A percentile compares a stretch with the other conserved stretches of the same genome.
phyloP scores from a whole-genome alignment of 768 basidiomycete species.

The Suillus variegatus region DNA sequence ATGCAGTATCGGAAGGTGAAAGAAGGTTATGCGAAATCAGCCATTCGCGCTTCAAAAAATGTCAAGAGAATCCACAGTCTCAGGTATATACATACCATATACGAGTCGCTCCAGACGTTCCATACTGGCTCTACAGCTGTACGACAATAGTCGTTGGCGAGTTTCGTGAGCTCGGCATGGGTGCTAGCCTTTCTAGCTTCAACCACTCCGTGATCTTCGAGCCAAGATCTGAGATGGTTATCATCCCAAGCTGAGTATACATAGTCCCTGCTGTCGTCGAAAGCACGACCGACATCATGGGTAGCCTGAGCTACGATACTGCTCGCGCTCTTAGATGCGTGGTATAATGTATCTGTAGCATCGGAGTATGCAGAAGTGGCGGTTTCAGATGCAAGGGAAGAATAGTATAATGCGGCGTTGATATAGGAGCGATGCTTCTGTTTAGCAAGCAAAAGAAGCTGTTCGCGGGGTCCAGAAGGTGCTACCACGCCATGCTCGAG shows the following conservation, averaged over 20 bases:
- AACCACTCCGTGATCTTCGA: slow-evolving; percentile 73
- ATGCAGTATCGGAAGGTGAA: slow-evolving; percentile 53
- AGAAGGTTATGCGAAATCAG: slow-evolving; percentile 77
- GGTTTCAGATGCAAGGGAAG: slow-evolving; percentile 47
- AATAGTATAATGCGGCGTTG: slow-evolving; percentile 58
- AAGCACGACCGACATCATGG: slow-evolving; percentile 43
- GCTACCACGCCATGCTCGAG: slow-evolving; percentile 86
- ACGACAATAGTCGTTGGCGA: slow-evolving; percentile 72
- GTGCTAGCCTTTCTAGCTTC: slow-evolving; percentile 56
- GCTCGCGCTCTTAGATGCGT: slow-evolving; percentile 41
- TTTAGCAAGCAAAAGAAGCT: slow-evolving; percentile 78
- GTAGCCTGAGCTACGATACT: slow-evolving; percentile 55
- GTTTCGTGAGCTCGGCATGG: slow-evolving; percentile 63
- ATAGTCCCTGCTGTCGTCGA: slow-evolving; percentile 84
- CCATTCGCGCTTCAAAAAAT: slow-evolving; percentile 67
- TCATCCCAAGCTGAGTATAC: slow-evolving; percentile 91
- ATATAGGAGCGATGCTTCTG: slow-evolving; percentile 63
- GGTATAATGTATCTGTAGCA: slow-evolving; percentile 36
- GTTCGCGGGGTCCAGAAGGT: slow-evolving; percentile 76
- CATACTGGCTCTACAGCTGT: slow-evolving; percentile 66
- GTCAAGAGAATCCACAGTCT: slow-evolving; percentile 5
- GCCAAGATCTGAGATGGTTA: slow-evolving; percentile 65
- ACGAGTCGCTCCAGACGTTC: slow-evolving; percentile 85
- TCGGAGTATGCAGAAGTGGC: slow-evolving; percentile 55
- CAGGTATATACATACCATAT: slow-evolving; percentile 54